Evolutionary conservation across 768 basidiomycete species (phyloP).

Genomic region (Phylloporus sp.): DNA sequence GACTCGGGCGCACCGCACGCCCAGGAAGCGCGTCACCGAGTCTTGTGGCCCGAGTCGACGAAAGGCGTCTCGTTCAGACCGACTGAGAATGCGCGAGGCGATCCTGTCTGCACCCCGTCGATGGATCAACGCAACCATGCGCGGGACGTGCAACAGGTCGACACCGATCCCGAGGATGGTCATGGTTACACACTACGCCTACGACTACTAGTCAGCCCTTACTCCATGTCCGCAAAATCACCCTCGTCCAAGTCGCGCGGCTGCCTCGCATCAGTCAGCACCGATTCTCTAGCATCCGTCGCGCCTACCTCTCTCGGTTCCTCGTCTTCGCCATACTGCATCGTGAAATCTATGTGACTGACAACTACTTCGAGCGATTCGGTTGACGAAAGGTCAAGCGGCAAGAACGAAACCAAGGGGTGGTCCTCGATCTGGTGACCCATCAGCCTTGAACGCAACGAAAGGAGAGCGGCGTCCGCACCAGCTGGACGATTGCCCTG

Average conservation of each 20-base stretch:
- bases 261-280: slow-evolving; percentile 35
- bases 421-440: slow-evolving; percentile 87
- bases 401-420: slow-evolving; percentile 94
- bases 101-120: slow-evolving; percentile 45
- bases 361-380: slow-evolving; percentile 88
- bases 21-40: slow-evolving; percentile 47
- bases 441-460: neutral
- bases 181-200: slow-evolving; percentile 34
- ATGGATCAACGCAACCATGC: slow-evolving; percentile 50
- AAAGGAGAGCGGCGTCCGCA: slow-evolving; percentile 36
- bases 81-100: slow-evolving; percentile 60
- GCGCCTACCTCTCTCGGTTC: slow-evolving; percentile 83
- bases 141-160: slow-evolving; percentile 66
- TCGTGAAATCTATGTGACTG: slow-evolving; percentile 95
- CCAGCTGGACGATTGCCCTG: slow-evolving; percentile 91
- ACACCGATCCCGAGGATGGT: slow-evolving; percentile 69
- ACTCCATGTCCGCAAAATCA: slow-evolving; percentile 78
- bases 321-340: slow-evolving; percentile 99
- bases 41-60: slow-evolving; percentile 1
- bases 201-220: slow-evolving; percentile 6
- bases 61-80: slow-evolving; percentile 37
- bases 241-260: slow-evolving; percentile 93
- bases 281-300: neutral
- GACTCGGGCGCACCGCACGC: slow-evolving; percentile 62
- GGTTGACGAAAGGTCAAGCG: slow-evolving; percentile 83